A percentile compares a stretch with the other conserved stretches of the same genome.
Evolutionary conservation across 2,329 filamentous ascomycete genomes (phyloP).

Genomic region (Cadophora gregata): DNA sequence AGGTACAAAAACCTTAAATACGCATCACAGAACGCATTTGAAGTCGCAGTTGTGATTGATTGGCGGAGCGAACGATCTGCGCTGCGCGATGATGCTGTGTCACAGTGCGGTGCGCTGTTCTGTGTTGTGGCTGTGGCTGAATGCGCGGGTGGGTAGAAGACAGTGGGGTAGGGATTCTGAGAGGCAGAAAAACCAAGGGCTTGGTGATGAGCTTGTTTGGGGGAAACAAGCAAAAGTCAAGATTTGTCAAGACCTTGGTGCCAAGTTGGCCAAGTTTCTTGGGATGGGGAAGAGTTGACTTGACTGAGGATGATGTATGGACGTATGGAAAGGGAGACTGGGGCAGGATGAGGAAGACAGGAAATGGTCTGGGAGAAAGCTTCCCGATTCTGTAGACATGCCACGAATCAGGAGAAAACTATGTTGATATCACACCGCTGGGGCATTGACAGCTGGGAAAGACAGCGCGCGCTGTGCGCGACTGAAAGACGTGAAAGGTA

Average conservation of each 20-base stretch:
- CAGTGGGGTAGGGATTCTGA: not conserved
- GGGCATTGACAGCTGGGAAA: not conserved
- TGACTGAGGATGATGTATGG: not conserved
- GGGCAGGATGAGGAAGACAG: too few species aligned
- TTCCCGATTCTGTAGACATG: too few species aligned
- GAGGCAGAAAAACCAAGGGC: not conserved
- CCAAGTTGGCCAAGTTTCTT: slow-evolving; percentile 13
- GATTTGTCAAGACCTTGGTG: not conserved
- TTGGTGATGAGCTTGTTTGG: slow-evolving; percentile 1
- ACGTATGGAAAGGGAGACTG: not conserved
- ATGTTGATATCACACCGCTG: not conserved
- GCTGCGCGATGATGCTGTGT: not conserved
- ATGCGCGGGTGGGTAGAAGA: not conserved
- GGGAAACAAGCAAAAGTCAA: not conserved
- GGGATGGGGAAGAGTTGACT: slow-evolving; percentile 2
- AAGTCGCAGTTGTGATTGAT: not conserved
- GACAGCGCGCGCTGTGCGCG: too few species aligned
- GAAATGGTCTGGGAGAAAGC: too few species aligned
- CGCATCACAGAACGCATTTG: not conserved
- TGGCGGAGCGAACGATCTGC: not conserved
- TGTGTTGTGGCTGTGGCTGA: not conserved
- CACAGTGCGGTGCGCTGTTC: not conserved
- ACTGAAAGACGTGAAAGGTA: too few species aligned
- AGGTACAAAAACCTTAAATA: not conserved
- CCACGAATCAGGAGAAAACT: not conserved